A percentile compares a stretch with the other conserved stretches of the same genome.
Conservation (phyloP, 352 stramenopile genomes). For the Phytophthora chlamydospora region DNA sequence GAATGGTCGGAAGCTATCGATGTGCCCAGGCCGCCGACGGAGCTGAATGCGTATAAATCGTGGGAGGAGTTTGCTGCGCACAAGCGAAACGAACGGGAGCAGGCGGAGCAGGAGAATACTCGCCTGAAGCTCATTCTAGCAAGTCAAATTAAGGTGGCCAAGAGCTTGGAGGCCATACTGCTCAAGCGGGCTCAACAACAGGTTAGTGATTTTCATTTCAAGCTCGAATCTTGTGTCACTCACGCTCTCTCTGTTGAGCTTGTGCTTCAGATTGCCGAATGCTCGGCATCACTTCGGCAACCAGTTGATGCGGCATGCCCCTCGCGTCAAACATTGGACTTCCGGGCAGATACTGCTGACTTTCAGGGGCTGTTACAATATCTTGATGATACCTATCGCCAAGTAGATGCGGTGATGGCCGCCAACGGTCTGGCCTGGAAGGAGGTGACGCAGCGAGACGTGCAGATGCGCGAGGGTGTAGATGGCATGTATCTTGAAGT, state of each 20-base stretch:
- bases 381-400: slow-evolving; percentile 27
- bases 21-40: neutral
- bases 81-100: slow-evolving; percentile 10
- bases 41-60: neutral
- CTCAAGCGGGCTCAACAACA: slow-evolving; percentile 29
- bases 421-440: slow-evolving; percentile 36
- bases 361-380: slow-evolving; percentile 33
- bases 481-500: slow-evolving; percentile 39
- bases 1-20: neutral
- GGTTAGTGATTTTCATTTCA: slow-evolving; percentile 12
- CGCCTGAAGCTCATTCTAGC: slow-evolving; percentile 43
- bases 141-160: slow-evolving; percentile 54
- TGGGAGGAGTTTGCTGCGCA: slow-evolving; percentile 27
- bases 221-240: neutral
- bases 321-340: slow-evolving; percentile 20
- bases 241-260: neutral
- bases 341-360: slow-evolving; percentile 25
- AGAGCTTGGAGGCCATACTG: slow-evolving; percentile 47
- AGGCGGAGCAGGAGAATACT: slow-evolving; percentile 39
- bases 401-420: slow-evolving; percentile 33
- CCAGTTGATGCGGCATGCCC: slow-evolving; percentile 20
- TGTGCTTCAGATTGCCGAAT: slow-evolving; percentile 20
- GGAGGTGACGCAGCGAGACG: slow-evolving; percentile 33
- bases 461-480: slow-evolving; percentile 30
- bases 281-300: slow-evolving; percentile 23